Base-by-base conservation (phyloP, 129 eudicot species). In the Glebionis coronaria region DNA sequence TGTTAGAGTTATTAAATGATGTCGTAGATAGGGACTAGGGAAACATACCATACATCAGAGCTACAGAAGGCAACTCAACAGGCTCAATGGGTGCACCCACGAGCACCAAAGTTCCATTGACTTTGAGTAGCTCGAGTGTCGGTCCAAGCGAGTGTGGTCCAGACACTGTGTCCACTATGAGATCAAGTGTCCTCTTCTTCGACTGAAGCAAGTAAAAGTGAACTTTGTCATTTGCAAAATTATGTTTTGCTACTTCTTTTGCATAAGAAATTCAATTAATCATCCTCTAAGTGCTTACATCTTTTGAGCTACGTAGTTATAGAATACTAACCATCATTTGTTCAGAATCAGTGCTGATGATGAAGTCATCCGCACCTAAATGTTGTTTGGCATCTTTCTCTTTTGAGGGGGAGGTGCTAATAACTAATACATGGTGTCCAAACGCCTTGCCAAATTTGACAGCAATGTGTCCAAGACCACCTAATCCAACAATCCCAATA, bases 31-130 rank as follows among this genome's bases (percentile, higher is more conserved):
- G 31, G 31, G 31, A 28, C 31, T 28, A 28, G 31, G 31, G 56
- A 27, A 31, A 1, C 76, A 61, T 82, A 82, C 98, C 98, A 56
- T 85, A 82, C 15, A 92, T 82, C 69, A 92, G 13, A 20, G 96
- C 86, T 65, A 86, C 83, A 18, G 89, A 27, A 63, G 98, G 98
- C 29, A 92, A 72, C 29, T 82, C 91, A 6, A 88, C 40, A 23
- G 98, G 98, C 95, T 83, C 80, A 53, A 85, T 95, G 0, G 98
- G 95, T 54, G 91, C 98, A 56, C 98, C 95, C 46, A 92, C 89
- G 58, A 91, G 70, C 23, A 78, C 82, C 54, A 91, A 53, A 1
- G 90, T 83, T 11, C 97, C 97, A 5, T 82, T 88, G 12, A 85
- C 88, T 73, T 85, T 85, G 21, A 91, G 75, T 44, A 91, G 67